Evolutionary conservation across 2,329 filamentous ascomycete species (phyloP).

Genomic region (Arthrobotrys entomopaga): DNA sequence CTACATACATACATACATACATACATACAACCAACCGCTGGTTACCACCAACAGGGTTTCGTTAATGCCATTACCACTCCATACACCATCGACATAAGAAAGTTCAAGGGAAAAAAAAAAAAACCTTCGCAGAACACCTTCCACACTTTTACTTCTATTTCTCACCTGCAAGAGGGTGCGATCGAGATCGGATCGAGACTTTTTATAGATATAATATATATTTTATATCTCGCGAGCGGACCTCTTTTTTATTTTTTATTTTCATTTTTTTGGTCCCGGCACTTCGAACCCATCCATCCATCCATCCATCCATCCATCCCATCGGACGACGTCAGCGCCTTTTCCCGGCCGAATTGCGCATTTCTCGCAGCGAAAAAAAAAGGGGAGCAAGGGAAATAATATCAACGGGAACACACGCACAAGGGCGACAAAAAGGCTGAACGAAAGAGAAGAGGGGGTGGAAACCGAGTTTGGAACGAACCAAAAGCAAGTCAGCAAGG

Average conservation of each 20-base stretch:
- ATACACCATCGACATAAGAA: neutral
- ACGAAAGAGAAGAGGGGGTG: constrained; percentile 21
- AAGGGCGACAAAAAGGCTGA: neutral
- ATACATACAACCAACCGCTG: too few relatives aligned
- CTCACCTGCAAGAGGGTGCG: neutral
- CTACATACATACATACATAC: too few relatives aligned
- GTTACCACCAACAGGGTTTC: neutral
- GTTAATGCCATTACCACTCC: neutral
- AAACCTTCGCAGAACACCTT: too few relatives aligned
- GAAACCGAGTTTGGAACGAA: constrained; percentile 1
- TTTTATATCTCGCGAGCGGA: too few relatives aligned
- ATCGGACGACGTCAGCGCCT: constrained; percentile 22
- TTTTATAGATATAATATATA: neutral
- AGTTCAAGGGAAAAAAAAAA: too few relatives aligned
- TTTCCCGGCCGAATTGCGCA: constrained; percentile 24
- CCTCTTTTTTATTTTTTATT: too few relatives aligned
- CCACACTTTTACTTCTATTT: too few relatives aligned
- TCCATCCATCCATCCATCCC: too few relatives aligned
- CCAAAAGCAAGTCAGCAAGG: neutral
- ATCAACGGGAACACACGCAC: too few relatives aligned
- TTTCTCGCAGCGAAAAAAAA: constrained; percentile 11
- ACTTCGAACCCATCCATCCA: too few relatives aligned
- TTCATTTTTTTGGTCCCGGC: too few relatives aligned
- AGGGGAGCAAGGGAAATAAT: constrained; percentile 33
- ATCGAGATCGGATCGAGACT: neutral